Conservation (phyloP, 768 basidiomycete genomes). For the Leccinum sublutescens region DNA sequence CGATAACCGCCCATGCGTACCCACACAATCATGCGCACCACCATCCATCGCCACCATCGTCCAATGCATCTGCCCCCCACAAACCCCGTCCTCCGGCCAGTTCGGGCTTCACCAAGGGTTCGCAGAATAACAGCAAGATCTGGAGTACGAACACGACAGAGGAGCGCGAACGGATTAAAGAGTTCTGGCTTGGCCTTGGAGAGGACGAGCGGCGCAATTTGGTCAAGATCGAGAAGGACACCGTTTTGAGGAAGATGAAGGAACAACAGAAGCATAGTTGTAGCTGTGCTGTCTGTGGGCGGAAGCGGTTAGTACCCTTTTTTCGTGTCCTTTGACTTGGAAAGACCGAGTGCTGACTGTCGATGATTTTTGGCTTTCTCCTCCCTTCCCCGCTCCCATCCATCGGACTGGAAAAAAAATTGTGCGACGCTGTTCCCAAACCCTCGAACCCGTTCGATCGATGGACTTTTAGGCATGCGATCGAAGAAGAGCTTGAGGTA, state of each 20-base stretch:
- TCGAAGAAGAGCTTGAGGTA: conserved; percentile 99
- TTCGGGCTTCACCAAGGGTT: conserved; percentile 24
- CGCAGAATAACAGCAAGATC: conserved; percentile 71
- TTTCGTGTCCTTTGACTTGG: conserved; percentile 21
- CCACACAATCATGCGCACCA: conserved; percentile 51
- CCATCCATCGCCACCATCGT: conserved; percentile 46
- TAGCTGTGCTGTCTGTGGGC: conserved; percentile 92
- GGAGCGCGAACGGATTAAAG: conserved; percentile 95
- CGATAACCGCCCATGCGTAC: conserved; percentile 50
- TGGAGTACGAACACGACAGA: conserved; percentile 92
- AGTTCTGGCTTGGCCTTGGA: conserved; percentile 94
- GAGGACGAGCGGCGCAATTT: conserved; percentile 89
- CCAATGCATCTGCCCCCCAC: conserved; percentile 34
- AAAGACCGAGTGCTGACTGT: conserved; percentile 23
- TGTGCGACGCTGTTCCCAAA: conserved; percentile 4
- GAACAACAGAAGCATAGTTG: conserved; percentile 98
- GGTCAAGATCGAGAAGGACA: conserved; percentile 98
- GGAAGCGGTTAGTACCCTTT: conserved; percentile 79
- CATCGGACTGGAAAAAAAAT: conserved; percentile 23
- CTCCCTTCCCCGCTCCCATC: conserved; percentile 13
- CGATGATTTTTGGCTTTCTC: conserved; percentile 24
- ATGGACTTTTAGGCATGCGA: conserved; percentile 68
- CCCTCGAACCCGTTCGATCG: conserved; percentile 15
- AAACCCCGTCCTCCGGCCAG: conserved; percentile 31
- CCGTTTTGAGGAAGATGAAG: conserved; percentile 98